Evolutionary conservation across 1,284 basidiomycete species (phyloP), one percentile per base, ranked within the genome.

Genomic region (Apiotrichum porosum): DNA sequence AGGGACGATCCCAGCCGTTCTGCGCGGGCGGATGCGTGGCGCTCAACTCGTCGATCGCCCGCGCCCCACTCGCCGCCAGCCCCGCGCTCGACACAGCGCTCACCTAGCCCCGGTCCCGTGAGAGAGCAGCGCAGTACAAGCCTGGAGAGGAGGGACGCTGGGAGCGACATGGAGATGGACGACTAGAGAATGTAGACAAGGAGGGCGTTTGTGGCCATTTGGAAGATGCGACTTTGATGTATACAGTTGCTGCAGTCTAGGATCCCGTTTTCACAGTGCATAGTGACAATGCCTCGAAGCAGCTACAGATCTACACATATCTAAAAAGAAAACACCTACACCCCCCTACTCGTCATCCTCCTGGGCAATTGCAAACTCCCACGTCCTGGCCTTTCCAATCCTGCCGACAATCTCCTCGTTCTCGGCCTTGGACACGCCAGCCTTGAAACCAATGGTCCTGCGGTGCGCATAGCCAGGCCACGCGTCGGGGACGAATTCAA

Each of bases 391-490:
- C 28, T 55, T 54, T 2, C 71, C 66, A 38, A 63, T 62, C 33
- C 65, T 49, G 10, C 63, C 63, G 19, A 65, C 17, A 37, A 75
- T 72, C 66, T 75, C 73, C 57, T 67, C 64, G 47, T 75, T 75
- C 42, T 47, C 51, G n/a, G 35, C 54, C 50, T 65, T 69, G 23
- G 63, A 66, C 24, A 69, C 43, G 0, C 71, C 71, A 42, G 75
- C 74, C 44, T 76, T 73, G 62, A 69, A 78, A 1, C 92, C 92
- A 58, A 93, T 86, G 1, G 93, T 97, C 79, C 94, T 85, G 12
- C 88, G 77, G 72, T 97, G 93, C 57, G 84, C 83, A 62, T 97
- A 97, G 0, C 88, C 90, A 40, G 80, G 79, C 82, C 89, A 97
- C 1, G 76, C 64, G 13, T 69, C 70, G 22, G 88, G 79, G 37